Evolutionary conservation across 352 stramenopile species (phyloP).

Genomic region (Pilasporangium apinafurcum): DNA sequence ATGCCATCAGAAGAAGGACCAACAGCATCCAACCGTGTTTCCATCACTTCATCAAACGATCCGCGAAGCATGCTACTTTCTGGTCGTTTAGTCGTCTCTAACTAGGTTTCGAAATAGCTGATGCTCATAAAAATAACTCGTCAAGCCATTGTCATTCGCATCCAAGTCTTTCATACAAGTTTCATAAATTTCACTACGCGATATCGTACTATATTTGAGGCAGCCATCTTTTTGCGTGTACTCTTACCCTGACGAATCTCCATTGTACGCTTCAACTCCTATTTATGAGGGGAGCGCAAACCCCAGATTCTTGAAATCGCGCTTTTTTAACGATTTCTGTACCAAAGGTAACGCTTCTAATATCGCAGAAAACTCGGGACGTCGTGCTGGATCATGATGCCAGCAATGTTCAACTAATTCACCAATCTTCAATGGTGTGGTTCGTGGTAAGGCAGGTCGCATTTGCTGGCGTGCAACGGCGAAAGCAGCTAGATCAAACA

Average conservation of each 20-base stretch:
- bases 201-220: no score
- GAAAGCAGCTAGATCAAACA: constrained; percentile 49
- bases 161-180: constrained; percentile 1
- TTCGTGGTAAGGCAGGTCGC: constrained; percentile 76
- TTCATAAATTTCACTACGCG: constrained; percentile 2
- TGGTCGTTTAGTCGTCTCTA: neutral
- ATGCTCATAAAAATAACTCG: neutral
- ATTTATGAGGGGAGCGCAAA: constrained; percentile 39
- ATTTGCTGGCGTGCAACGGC: constrained; percentile 79
- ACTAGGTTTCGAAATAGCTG: neutral
- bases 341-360: constrained; percentile 75
- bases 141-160: neutral
- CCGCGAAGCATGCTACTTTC: neutral
- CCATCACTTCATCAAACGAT: constrained; percentile 6
- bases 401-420: constrained; percentile 82
- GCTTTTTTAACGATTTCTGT: constrained; percentile 76
- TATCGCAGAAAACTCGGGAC: constrained; percentile 71
- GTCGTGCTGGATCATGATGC: constrained; percentile 70
- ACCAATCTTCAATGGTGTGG: constrained; percentile 77
- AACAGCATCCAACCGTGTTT: constrained; percentile 4
- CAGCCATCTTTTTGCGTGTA: no score
- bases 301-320: constrained; percentile 82
- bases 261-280: no score
- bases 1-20: constrained; percentile 2
- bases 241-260: no score